Conservation (phyloP, 208 protist genomes). For the Crithidia bombi region DNA sequence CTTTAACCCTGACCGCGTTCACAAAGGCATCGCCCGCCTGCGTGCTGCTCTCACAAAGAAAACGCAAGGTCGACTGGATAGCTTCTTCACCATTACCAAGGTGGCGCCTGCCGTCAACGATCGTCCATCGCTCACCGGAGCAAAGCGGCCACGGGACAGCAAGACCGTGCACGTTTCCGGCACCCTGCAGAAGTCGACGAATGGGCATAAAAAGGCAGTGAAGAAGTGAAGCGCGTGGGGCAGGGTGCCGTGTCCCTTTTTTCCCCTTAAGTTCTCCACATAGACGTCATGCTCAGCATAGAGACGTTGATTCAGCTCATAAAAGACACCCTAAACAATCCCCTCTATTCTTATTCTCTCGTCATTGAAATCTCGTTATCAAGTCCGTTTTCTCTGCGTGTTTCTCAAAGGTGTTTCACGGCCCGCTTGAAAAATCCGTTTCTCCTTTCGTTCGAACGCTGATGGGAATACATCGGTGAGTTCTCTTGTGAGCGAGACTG, state of each 20-base stretch:
- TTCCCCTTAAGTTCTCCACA: neutral
- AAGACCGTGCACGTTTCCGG: conserved; percentile 55
- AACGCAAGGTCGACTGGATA: conserved; percentile 88
- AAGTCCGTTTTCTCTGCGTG: neutral
- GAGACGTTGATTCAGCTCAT: neutral
- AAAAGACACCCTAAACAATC: neutral
- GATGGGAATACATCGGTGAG: too few relatives aligned
- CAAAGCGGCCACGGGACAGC: conserved; percentile 59
- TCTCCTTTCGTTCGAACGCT: too few relatives aligned
- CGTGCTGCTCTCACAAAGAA: conserved; percentile 71
- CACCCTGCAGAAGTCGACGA: conserved; percentile 62
- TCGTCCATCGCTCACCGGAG: conserved; percentile 23
- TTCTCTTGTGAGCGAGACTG: too few relatives aligned
- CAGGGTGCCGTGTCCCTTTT: neutral
- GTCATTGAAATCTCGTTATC: neutral
- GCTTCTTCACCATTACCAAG: conserved; percentile 83
- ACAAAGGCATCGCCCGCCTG: conserved; percentile 84
- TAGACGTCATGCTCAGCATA: conserved; percentile 3
- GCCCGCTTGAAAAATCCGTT: too few relatives aligned
- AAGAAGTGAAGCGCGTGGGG: conserved; percentile 57
- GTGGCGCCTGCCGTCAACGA: conserved; percentile 4
- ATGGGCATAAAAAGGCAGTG: conserved; percentile 84
- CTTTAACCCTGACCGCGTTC: conserved; percentile 94
- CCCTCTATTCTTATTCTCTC: neutral
- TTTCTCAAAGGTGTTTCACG: too few relatives aligned